These are phyloP conservation scores for Penicillium fuscoglaucum DNA, from an alignment of 2,329 filamentous ascomycete species.

Conservation along the genomic window DNA sequence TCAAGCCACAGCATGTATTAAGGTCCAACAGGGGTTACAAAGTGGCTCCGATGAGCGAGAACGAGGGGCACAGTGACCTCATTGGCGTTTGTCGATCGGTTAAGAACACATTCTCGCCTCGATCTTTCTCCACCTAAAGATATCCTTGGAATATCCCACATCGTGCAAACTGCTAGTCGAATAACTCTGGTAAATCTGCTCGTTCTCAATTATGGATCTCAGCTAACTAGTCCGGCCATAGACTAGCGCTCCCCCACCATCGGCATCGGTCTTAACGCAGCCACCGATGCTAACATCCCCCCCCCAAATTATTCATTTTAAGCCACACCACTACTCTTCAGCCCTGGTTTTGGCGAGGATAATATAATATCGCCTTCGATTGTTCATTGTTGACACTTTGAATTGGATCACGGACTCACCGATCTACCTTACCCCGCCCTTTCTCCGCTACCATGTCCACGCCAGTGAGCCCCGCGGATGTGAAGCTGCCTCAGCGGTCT, in stretches of 20 bases:
- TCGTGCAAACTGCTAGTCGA: neutral
- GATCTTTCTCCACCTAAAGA: neutral
- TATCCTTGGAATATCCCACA: neutral
- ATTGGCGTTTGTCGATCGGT: slow-evolving; percentile 2
- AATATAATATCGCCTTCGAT: neutral
- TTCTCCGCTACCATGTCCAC: slow-evolving; percentile 27
- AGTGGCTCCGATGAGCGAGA: neutral
- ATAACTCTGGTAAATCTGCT: neutral
- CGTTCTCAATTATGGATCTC: neutral
- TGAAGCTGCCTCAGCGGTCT: slow-evolving; percentile 38
- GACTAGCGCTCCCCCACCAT: slow-evolving; percentile 9
- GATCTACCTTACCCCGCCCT: neutral
- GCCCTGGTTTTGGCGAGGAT: neutral
- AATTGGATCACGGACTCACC: neutral
- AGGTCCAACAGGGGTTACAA: neutral
- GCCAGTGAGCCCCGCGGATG: slow-evolving; percentile 30
- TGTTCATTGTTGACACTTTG: too few species aligned
- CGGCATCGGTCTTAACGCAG: neutral
- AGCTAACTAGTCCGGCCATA: slow-evolving; percentile 4
- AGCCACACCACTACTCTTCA: neutral
- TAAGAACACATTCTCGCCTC: neutral
- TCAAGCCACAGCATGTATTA: neutral
- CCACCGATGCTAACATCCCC: neutral
- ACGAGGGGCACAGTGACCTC: slow-evolving; percentile 8
- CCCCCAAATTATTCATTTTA: neutral